A percentile compares a stretch with the other conserved stretches of the same genome.
These are phyloP conservation scores for Ceratocystis papillata DNA, from an alignment of 2,329 filamentous ascomycete genomes.

Conservation along the genomic window DNA sequence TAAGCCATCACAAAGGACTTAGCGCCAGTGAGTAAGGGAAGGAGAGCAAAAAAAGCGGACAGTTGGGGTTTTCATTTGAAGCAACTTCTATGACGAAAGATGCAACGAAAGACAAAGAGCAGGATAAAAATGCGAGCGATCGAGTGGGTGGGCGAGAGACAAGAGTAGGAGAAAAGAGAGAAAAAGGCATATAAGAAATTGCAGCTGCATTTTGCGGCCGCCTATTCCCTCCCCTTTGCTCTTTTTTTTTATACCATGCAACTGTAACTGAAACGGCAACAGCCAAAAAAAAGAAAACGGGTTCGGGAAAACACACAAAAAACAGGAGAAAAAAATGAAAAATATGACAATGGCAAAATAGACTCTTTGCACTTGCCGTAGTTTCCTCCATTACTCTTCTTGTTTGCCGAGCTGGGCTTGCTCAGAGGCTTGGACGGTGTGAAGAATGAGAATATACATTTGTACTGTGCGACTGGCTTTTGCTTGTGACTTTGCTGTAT, in stretches of 20 bases:
- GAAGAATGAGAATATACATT: background rate
- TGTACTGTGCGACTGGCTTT: background rate
- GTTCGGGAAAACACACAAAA: background rate
- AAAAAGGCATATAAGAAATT: no score
- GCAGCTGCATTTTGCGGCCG: no score
- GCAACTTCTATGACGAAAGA: background rate
- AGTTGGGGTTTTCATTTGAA: background rate
- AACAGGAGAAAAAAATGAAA: background rate
- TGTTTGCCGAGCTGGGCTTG: background rate
- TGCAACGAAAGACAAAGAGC: background rate
- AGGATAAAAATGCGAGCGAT: background rate
- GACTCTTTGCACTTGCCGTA: background rate
- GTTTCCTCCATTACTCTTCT: background rate
- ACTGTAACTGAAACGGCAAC: conserved; percentile 6
- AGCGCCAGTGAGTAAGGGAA: background rate
- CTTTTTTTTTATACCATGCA: background rate
- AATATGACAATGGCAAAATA: background rate
- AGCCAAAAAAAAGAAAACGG: background rate
- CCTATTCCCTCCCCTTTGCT: no score
- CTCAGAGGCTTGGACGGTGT: background rate
- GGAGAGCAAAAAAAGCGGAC: background rate
- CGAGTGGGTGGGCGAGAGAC: no score
- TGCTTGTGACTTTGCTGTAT: background rate
- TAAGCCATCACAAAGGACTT: background rate
- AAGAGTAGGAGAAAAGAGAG: no score